Evolutionary conservation across 2,329 filamentous ascomycete genomes (phyloP), one percentile per base, ranked within the genome.

Genomic region (Neonectria magnoliae): DNA sequence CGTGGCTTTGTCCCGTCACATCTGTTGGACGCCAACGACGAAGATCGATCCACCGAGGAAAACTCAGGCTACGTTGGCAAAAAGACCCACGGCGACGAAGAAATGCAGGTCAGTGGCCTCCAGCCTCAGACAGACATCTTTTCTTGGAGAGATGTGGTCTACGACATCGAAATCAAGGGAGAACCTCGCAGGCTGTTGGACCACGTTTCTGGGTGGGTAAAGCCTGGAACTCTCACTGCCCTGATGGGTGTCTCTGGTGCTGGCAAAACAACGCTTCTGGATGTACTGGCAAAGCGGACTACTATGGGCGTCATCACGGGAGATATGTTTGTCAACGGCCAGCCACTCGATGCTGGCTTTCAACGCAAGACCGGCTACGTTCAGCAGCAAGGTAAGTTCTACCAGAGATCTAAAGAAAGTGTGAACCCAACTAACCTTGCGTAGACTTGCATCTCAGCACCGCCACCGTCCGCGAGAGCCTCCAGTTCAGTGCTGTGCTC

Each of bases 61-160:
- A 31, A 31, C 29, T 31, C 29, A 1, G 29, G 29, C 8, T 31
- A 31, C 10, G 29, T 31, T 31, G 29, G 29, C 2, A 31, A 31
- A 31, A 31, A 31, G 29, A 31, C 29, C 10, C 29, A 31, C 9
- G 29, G 29, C 10, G 29, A 31, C 29, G 29, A 31, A 10, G 29
- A 31, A 10, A 31, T 31, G 29, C 29, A 31, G 29, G 29, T 31
- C 29, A 9, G 10, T 7, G 29, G 10, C 29, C 29, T 31, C 29
- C 42, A 20, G 20, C 77, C 0, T 77, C 79, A 67, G 85, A 65
- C 41, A 77, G 78, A 36, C 29, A 86, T 93, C 62, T 93, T 94
- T 79, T 89, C 90, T 58, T 94, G 91, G 92, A 83, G 87, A 62
- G 84, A 93, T 69, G 88, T 94, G 1, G 89, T 87, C 74, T 94